Evolutionary conservation across 257 asterid genomes (phyloP).

Genomic region (Dorcoceras hygrometricum): DNA sequence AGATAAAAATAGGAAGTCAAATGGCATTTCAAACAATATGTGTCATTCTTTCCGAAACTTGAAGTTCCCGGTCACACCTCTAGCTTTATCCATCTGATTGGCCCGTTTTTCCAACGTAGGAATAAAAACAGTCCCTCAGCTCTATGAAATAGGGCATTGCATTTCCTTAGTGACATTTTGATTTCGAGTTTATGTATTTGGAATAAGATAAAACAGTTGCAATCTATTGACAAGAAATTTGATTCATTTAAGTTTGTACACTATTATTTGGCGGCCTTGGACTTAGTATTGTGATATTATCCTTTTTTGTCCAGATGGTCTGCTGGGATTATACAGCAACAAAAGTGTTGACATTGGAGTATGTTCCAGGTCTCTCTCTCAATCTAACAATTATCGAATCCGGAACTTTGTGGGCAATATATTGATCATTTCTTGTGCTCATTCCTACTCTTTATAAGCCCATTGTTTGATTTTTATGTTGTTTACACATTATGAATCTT

Average conservation of each 20-base stretch:
- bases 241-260: not conserved
- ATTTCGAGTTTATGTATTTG: too few relatives aligned
- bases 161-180: too few relatives aligned
- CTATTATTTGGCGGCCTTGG: conserved; percentile 1
- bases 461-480: not conserved
- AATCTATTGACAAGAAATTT: not conserved
- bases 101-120: too few relatives aligned
- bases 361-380: conserved; percentile 71
- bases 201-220: too few relatives aligned
- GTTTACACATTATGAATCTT: conserved; percentile 16
- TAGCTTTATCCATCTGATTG: too few relatives aligned
- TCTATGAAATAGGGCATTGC: too few relatives aligned
- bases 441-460: not conserved
- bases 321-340: conserved; percentile 89
- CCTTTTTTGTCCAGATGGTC: conserved; percentile 57
- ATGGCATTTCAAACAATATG: too few relatives aligned
- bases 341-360: conserved; percentile 88
- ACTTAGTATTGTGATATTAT: conserved; percentile 9
- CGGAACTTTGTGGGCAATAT: not conserved
- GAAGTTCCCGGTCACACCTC: too few relatives aligned
- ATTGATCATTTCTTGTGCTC: not conserved
- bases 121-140: too few relatives aligned
- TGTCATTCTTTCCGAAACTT: too few relatives aligned
- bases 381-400: not conserved
- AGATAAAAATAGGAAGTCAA: too few relatives aligned